Conservation (phyloP, 305 asterid species). For the Ilex paraguariensis region DNA sequence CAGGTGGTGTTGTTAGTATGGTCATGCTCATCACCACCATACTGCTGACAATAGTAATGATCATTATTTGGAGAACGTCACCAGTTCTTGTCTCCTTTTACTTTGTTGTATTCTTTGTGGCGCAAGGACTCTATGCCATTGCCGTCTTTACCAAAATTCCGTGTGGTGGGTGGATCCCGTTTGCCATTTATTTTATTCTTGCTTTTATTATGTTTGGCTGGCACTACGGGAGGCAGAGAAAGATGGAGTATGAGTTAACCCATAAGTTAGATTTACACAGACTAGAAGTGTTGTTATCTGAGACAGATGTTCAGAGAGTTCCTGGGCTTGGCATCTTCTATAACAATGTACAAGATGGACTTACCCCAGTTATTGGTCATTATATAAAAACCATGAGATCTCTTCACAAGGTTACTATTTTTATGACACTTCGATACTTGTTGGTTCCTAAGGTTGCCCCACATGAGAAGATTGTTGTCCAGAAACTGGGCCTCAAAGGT, state of each 20-base stretch:
- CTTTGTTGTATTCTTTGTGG: slow-evolving; percentile 27
- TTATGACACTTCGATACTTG: slow-evolving; percentile 30
- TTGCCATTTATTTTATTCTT: slow-evolving; percentile 34
- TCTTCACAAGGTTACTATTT: slow-evolving; percentile 33
- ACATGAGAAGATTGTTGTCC: slow-evolving; percentile 24
- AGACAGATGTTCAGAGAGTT: slow-evolving; percentile 36
- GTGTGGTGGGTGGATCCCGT: slow-evolving; percentile 48
- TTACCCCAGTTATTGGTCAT: slow-evolving; percentile 39
- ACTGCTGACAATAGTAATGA: slow-evolving; percentile 37
- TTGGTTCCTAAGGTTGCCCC: slow-evolving; percentile 33
- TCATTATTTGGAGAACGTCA: slow-evolving; percentile 40
- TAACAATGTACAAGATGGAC: slow-evolving; percentile 37
- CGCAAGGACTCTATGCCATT: slow-evolving; percentile 37
- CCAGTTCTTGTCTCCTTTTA: slow-evolving; percentile 23
- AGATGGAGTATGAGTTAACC: slow-evolving; percentile 31
- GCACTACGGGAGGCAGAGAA: slow-evolving; percentile 42
- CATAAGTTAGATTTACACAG: slow-evolving; percentile 28
- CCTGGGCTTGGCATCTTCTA: slow-evolving; percentile 44
- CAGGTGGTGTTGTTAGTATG: slow-evolving; percentile 43
- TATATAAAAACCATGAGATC: slow-evolving; percentile 35
- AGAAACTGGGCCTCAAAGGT: slow-evolving; percentile 28
- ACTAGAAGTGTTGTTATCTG: slow-evolving; percentile 20
- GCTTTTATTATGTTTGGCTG: slow-evolving; percentile 44
- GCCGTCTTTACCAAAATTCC: slow-evolving; percentile 35
- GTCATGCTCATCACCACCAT: slow-evolving; percentile 42